Base-by-base conservation (phyloP, 805 yeast species). In the Hanseniaspora clermontiae region DNA sequence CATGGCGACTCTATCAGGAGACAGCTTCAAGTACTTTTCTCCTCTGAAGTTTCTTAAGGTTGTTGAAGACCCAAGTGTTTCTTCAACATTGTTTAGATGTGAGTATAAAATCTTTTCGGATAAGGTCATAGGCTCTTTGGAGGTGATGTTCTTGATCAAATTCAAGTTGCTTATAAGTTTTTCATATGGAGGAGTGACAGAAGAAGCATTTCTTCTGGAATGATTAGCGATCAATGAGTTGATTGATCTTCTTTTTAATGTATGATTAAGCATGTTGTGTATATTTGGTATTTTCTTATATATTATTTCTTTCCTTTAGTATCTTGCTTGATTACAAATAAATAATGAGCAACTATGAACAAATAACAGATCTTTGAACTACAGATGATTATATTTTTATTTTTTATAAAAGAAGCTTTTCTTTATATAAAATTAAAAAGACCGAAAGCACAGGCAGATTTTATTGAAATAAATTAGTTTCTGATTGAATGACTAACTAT, bases 1-100 rank as follows among this genome's bases (percentile, higher is more conserved):
- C 95, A 95, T 91, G 31, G 98, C 98, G 49, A 93, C 97, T 70
- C 98, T 82, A 69, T 93, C 98, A 27, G 98, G 98, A 69, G 86
- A 81, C 65, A 93, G 78, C 75, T 93, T 93, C 70, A 93, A 78
- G 73, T 93, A 93, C 54, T 90, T 81, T 51, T 82, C 75, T 63
- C 98, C 99, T 73, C 98, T 81, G 60, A 84, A 72, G 62, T 78
- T 77, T 53, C 73, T 64, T 17, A 79, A 67, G 8, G 46, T 40
- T 55, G 74, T 70, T 11, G 80, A 77, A 60, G 75, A 79, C n/a
- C 52, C 56, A 61, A 87, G 78, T n/a, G 82, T 74, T 65, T 86
- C 95, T 64, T 86, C 91, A 39, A 96, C 96, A 64, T 88, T 76
- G 58, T 82, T 87, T 68, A 93, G 76, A 72, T 93, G 99, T 20